Evolutionary conservation across 495 filamentous ascomycete genomes (phyloP).

Genomic region (Hypomontagnella submonticulosa): DNA sequence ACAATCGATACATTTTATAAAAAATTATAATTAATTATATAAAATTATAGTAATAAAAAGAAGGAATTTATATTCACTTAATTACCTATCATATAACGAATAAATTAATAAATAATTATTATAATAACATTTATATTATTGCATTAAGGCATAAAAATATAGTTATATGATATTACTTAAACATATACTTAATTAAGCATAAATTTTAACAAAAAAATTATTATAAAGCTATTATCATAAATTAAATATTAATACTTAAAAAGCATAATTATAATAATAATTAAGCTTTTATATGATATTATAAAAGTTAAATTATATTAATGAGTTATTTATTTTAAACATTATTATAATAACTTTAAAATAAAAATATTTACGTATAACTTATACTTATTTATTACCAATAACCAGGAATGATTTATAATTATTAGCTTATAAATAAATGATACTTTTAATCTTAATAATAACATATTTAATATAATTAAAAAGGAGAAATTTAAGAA

Average conservation of each 20-base stretch:
- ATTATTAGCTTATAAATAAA: background rate
- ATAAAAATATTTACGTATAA: background rate
- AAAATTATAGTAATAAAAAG: background rate
- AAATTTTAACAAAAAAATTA: background rate
- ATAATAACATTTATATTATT: background rate
- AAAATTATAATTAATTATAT: background rate
- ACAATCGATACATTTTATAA: background rate
- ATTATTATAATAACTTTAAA: background rate
- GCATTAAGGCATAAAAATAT: background rate
- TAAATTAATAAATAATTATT: conserved; percentile 1
- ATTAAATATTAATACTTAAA: background rate
- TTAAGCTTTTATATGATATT: background rate
- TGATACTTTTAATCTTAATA: background rate
- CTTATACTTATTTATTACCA: background rate
- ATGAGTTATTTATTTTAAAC: background rate
- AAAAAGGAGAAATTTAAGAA: background rate
- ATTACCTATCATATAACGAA: background rate
- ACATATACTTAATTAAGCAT: background rate
- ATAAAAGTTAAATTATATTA: background rate
- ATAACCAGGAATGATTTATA: background rate
- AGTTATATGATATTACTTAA: background rate
- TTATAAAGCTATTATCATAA: background rate
- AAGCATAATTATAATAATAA: background rate
- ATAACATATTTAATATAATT: background rate
- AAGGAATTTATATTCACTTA: background rate